Conservation (phyloP, 352 stramenopile genomes). For the Phytophthora pini region DNA sequence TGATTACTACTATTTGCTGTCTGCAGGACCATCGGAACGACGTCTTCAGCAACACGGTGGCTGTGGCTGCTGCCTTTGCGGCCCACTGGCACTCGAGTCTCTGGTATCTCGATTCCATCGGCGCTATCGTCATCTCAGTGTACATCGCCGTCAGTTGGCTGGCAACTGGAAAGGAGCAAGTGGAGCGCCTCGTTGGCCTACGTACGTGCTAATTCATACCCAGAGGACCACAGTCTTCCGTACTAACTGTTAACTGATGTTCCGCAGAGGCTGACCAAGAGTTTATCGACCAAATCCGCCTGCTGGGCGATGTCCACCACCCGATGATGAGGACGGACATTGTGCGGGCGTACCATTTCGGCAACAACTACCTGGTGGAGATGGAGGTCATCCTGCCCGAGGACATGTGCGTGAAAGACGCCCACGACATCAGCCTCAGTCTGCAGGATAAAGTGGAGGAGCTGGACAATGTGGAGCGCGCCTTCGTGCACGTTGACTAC, state of each 20-base stretch:
- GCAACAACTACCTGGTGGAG: conserved; percentile 95
- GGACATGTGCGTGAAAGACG: conserved; percentile 92
- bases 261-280: conserved; percentile 84
- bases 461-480: conserved; percentile 96
- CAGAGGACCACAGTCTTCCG: no score
- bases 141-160: conserved; percentile 98
- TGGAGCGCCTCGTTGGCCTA: conserved; percentile 89
- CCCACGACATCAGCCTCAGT: conserved; percentile 96
- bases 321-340: conserved; percentile 93
- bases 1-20: conserved; percentile 1
- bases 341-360: conserved; percentile 96
- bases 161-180: conserved; percentile 95
- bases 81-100: conserved; percentile 72
- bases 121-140: conserved; percentile 95
- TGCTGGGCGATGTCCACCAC: conserved; percentile 90
- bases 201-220: conserved; percentile 50
- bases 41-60: conserved; percentile 94
- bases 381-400: conserved; percentile 87
- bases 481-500: conserved; percentile 99
- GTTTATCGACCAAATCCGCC: conserved; percentile 94
- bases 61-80: conserved; percentile 83
- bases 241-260: conserved; percentile 7
- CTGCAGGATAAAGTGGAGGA: conserved; percentile 97
- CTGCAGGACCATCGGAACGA: conserved; percentile 97
- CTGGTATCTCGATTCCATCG: conserved; percentile 95